These are phyloP conservation scores for Combretum micranthum DNA, from an alignment of 345 rosid species.

Conservation along the genomic window DNA sequence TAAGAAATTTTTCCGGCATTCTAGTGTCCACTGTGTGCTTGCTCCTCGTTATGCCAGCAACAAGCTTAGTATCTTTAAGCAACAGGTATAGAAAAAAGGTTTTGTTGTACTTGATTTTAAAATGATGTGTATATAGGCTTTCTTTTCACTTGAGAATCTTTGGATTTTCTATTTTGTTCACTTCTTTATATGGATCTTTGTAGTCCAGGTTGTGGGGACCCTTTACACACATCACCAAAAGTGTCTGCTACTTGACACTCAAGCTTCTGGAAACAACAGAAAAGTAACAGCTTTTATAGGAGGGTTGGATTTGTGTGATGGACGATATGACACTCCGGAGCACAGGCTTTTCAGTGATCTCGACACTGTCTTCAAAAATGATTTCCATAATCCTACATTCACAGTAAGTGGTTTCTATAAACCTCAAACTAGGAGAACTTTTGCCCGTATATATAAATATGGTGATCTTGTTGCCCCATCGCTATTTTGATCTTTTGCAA, in stretches of 20 bases:
- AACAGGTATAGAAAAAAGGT: constrained; percentile 41
- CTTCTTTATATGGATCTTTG: constrained; percentile 17
- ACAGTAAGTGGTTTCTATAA: constrained; percentile 28
- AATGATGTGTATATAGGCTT: not conserved
- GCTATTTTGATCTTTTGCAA: not conserved
- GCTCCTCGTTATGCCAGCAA: constrained; percentile 68
- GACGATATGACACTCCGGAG: constrained; percentile 76
- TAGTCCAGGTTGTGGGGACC: constrained; percentile 76
- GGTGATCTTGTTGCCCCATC: no score
- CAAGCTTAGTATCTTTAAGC: constrained; percentile 67
- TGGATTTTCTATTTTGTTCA: constrained; percentile 9
- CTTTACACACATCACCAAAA: constrained; percentile 73
- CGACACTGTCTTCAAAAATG: constrained; percentile 41
- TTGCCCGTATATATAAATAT: no score
- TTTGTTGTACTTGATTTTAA: constrained; percentile 2
- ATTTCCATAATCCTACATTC: constrained; percentile 62
- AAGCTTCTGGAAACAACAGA: constrained; percentile 45
- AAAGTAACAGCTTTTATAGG: constrained; percentile 66
- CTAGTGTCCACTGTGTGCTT: constrained; percentile 55
- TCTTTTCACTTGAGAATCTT: no score
- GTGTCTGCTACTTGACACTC: constrained; percentile 55
- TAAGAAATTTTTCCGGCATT: constrained; percentile 45
- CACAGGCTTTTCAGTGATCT: constrained; percentile 50
- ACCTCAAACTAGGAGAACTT: no score
- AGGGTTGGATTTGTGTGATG: constrained; percentile 65